Evolutionary conservation across 441 rosid genomes (phyloP).

Genomic region (Melastoma candidum): DNA sequence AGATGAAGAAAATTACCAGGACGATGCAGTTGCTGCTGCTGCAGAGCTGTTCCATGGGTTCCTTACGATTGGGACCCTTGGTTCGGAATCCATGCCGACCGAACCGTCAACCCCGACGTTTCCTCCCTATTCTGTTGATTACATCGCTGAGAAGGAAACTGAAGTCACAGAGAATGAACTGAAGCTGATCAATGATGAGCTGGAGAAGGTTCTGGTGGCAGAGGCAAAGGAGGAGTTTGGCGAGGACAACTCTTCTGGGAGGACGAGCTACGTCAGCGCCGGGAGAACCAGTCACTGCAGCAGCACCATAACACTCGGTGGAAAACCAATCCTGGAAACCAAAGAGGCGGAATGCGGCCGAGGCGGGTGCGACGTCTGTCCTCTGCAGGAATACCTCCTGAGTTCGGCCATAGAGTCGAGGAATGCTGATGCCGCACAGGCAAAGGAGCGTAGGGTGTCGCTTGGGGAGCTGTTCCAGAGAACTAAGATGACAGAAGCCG

Average conservation of each 20-base stretch:
- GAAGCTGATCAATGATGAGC: constrained; percentile 61
- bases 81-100: constrained; percentile 37
- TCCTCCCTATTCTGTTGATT: constrained; percentile 41
- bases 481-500: constrained; percentile 49
- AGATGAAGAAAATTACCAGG: constrained; percentile 41
- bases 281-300: constrained; percentile 79
- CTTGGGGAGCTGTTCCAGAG: constrained; percentile 76
- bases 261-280: constrained; percentile 60
- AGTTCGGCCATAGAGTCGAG: constrained; percentile 63
- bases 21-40: constrained; percentile 41
- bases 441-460: constrained; percentile 66
- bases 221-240: constrained; percentile 48
- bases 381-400: constrained; percentile 71
- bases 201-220: constrained; percentile 62
- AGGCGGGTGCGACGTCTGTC: constrained; percentile 44
- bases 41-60: constrained; percentile 71
- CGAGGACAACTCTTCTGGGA: constrained; percentile 54
- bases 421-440: constrained; percentile 48
- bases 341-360: constrained; percentile 23
- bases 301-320: constrained; percentile 63
- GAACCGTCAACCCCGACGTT: constrained; percentile 67
- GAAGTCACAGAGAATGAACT: constrained; percentile 66
- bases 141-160: constrained; percentile 59
- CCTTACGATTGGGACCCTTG: constrained; percentile 74
- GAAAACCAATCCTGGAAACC: constrained; percentile 41